Percentiles rank a stretch among this genome's conserved stretches.
These are phyloP conservation scores for Schwanniomyces yamadae DNA, from an alignment of 805 yeast genomes.

Conservation along the genomic window DNA sequence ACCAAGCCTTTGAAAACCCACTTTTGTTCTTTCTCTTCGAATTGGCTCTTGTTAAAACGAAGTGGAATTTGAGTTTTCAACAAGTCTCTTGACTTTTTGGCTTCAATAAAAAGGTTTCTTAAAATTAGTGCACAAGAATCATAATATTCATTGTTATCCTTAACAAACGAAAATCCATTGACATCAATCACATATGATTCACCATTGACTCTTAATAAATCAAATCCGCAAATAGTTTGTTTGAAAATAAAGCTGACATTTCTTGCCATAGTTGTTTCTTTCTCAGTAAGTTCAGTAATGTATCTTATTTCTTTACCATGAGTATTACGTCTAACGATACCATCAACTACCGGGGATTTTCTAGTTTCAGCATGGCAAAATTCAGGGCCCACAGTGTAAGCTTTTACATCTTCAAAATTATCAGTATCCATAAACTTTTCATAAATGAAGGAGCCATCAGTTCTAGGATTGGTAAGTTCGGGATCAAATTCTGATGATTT, in stretches of 20 bases:
- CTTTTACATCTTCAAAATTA: conserved; percentile 97
- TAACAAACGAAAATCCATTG: conserved; percentile 96
- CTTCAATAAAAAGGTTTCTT: conserved; percentile 66
- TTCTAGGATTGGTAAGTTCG: conserved; percentile 66
- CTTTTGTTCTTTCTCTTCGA: conserved; percentile 72
- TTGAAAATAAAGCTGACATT: conserved; percentile 73
- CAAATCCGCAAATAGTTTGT: conserved; percentile 97
- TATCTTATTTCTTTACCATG: conserved; percentile 96
- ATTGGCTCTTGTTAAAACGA: conserved; percentile 36
- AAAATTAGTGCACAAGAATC: conserved; percentile 78
- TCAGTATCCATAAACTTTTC: conserved; percentile 97
- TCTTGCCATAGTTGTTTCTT: conserved; percentile 78
- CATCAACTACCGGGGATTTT: conserved; percentile 99
- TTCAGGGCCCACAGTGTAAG: conserved; percentile 89
- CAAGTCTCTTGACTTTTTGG: conserved; percentile 41
- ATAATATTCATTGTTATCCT: conserved; percentile 84
- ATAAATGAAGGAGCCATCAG: conserved; percentile 87
- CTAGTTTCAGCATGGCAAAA: conserved; percentile 98
- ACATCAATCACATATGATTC: conserved; percentile 93
- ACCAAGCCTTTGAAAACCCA: conserved; percentile 97
- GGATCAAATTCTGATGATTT: conserved; percentile 96
- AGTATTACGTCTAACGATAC: conserved; percentile 93
- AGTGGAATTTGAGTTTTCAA: conserved; percentile 38
- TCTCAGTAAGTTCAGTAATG: conserved; percentile 72
- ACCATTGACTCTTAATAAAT: conserved; percentile 84